phyloP scores from a whole-genome alignment of 176 grass and related monocot species.

The Hordeum vulgare region DNA sequence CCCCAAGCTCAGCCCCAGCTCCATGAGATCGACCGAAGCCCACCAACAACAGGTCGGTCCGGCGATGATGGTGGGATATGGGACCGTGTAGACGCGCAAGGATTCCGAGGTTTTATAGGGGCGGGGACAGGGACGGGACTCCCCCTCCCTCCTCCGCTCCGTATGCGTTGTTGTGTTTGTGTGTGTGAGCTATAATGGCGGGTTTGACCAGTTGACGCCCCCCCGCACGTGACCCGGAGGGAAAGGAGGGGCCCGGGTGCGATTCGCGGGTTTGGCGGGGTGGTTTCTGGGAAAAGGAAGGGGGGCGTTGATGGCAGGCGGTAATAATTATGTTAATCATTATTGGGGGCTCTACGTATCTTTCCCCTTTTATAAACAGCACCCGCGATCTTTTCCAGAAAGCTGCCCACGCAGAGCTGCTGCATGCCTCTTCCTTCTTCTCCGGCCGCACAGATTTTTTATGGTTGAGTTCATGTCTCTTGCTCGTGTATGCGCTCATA shows the following conservation, averaged over 20 bases:
- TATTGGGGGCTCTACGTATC: conserved; percentile 47
- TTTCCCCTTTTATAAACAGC: conserved; percentile 53
- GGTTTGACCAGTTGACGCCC: conserved; percentile 56
- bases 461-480: background rate
- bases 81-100: conserved; percentile 11
- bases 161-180: background rate
- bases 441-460: background rate
- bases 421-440: background rate
- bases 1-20: conserved; percentile 73
- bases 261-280: background rate
- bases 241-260: background rate
- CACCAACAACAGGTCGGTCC: too few relatives aligned
- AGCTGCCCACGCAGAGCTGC: conserved; percentile 27
- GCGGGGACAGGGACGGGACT: conserved; percentile 8
- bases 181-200: conserved; percentile 37
- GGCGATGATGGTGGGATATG: background rate
- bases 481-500: background rate
- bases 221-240: conserved; percentile 40
- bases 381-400: conserved; percentile 57
- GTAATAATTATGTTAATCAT: conserved; percentile 64
- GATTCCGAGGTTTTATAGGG: conserved; percentile 19
- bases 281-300: background rate
- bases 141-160: background rate
- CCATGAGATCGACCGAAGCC: conserved; percentile 24
- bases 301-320: background rate